A percentile compares a stretch with the other conserved stretches of the same genome.
These are phyloP conservation scores for Fusarium nurragi DNA, from an alignment of 2,329 filamentous ascomycete genomes.

Conservation along the genomic window DNA sequence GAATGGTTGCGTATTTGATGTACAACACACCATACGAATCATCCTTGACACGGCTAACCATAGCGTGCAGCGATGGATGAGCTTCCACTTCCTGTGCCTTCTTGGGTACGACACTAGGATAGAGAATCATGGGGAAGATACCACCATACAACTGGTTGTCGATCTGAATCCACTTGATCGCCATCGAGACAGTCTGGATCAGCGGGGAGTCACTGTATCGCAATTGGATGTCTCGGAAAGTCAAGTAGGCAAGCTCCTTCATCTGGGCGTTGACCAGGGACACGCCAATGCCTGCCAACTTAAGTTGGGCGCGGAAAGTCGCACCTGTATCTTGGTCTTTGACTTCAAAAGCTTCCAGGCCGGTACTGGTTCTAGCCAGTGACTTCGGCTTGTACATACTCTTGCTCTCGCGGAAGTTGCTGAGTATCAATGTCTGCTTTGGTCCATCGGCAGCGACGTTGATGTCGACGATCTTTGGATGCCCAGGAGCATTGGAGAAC, in stretches of 20 bases:
- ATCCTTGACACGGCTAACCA: conserved; percentile 94
- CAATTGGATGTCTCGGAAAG: conserved; percentile 88
- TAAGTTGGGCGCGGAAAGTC: conserved; percentile 88
- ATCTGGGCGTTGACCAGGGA: conserved; percentile 93
- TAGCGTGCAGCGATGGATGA: conserved; percentile 91
- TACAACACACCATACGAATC: conserved; percentile 98
- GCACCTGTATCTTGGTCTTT: conserved; percentile 90
- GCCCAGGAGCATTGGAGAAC: conserved; percentile 72
- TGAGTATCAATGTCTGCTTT: conserved; percentile 91
- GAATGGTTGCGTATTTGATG: conserved; percentile 95
- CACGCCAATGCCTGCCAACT: conserved; percentile 88
- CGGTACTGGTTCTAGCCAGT: conserved; percentile 57
- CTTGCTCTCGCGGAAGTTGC: conserved; percentile 92
- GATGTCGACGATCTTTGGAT: conserved; percentile 92
- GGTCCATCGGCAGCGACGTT: conserved; percentile 96
- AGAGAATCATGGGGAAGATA: conserved; percentile 96
- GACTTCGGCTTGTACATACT: conserved; percentile 80
- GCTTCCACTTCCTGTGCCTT: conserved; percentile 95
- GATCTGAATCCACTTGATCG: conserved; percentile 98
- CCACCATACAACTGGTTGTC: conserved; percentile 99
- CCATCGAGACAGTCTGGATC: conserved; percentile 89
- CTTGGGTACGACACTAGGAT: conserved; percentile 97
- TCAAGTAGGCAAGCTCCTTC: conserved; percentile 92
- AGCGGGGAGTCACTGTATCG: conserved; percentile 93
- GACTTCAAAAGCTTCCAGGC: conserved; percentile 80